Percentiles rank a stretch among this genome's conserved stretches.
These are phyloP conservation scores for Ophiostoma sp. DNA, from an alignment of 2,329 filamentous ascomycete species.

Conservation along the genomic window DNA sequence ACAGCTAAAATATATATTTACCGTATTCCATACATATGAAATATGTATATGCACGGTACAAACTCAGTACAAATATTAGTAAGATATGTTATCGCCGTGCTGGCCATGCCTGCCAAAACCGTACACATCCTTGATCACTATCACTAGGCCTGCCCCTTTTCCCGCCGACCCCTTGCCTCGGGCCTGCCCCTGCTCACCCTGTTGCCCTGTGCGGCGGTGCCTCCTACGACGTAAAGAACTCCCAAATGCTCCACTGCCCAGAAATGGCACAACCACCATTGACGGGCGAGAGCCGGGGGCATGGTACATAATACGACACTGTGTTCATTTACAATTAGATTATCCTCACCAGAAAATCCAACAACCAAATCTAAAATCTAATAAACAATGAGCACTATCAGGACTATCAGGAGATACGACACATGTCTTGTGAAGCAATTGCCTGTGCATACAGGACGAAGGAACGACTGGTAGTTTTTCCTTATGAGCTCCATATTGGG, in stretches of 20 bases:
- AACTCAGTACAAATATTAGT: no score
- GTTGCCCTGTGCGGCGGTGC: slow-evolving; percentile 17
- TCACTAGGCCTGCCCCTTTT: not conserved
- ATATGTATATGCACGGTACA: no score
- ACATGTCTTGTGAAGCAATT: no score
- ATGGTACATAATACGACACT: not conserved
- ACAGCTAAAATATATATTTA: not conserved
- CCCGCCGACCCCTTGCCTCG: not conserved
- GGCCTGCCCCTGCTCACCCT: not conserved
- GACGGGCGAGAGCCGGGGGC: not conserved
- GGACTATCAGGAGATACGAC: not conserved
- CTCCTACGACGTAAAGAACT: slow-evolving; percentile 17
- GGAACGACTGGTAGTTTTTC: not conserved
- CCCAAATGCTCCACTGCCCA: slow-evolving; percentile 12
- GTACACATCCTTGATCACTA: not conserved
- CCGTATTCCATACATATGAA: not conserved
- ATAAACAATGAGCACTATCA: not conserved
- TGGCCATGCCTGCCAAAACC: not conserved
- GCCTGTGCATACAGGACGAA: not conserved
- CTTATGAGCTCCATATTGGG: not conserved
- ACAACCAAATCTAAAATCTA: not conserved
- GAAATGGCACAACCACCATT: slow-evolving; percentile 16
- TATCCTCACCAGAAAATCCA: no score
- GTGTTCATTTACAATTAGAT: not conserved
- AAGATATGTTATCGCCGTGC: not conserved